A percentile compares a stretch with the other conserved stretches of the same genome.
These are phyloP conservation scores for Calonectria pseudoreteaudii DNA, from an alignment of 2,329 filamentous ascomycete species.

Conservation along the genomic window DNA sequence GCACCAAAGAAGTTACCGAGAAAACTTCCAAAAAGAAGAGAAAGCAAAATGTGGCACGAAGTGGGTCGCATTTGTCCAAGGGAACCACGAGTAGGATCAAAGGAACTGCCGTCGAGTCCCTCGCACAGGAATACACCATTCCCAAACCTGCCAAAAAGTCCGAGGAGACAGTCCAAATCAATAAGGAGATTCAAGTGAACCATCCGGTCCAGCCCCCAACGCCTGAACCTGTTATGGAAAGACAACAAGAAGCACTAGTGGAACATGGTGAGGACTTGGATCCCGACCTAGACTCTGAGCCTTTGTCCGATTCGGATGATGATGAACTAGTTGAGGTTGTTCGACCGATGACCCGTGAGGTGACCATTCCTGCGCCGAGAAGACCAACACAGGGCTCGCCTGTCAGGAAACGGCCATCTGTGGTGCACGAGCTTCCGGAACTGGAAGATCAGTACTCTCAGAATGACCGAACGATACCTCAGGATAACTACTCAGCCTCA, in stretches of 20 bases:
- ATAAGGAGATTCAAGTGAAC: constrained; percentile 6
- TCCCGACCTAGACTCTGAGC: constrained; percentile 19
- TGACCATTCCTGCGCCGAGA: not conserved
- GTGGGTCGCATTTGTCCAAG: constrained; percentile 60
- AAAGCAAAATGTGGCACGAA: constrained; percentile 49
- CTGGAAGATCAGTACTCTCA: constrained; percentile 49
- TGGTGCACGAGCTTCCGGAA: constrained; percentile 60
- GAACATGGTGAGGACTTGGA: not conserved
- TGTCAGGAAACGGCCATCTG: constrained; percentile 54
- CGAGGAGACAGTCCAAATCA: not conserved
- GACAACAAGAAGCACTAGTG: not conserved
- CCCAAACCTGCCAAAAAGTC: constrained; percentile 42
- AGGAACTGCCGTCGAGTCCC: constrained; percentile 58
- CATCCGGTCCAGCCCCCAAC: constrained; percentile 5
- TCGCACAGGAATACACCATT: constrained; percentile 15
- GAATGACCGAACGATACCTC: constrained; percentile 18
- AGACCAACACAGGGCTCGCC: constrained; percentile 1
- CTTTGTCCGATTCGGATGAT: constrained; percentile 22
- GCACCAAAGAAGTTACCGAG: constrained; percentile 53
- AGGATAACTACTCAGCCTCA: constrained; percentile 23
- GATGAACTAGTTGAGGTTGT: not conserved
- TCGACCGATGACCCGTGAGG: not conserved
- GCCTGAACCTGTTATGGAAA: not conserved
- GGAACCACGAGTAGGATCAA: constrained; percentile 66
- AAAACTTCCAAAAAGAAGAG: constrained; percentile 56